phyloP scores from a whole-genome alignment of 1,284 basidiomycete genomes.

The Pseudozyma sp. region DNA sequence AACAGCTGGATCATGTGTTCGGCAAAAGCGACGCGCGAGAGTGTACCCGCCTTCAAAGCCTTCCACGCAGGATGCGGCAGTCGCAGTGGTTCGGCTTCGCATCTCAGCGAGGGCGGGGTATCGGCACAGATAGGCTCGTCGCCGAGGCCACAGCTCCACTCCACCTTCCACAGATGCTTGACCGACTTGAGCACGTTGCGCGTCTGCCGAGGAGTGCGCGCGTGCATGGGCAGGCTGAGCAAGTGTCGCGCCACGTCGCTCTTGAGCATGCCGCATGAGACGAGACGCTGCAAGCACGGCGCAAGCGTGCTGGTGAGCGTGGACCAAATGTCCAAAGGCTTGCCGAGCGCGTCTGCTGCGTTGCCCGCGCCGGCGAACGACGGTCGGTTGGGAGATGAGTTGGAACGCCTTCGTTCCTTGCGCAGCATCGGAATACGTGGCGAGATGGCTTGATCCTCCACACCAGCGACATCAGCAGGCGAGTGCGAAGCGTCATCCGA shows the following conservation, averaged over 20 bases:
- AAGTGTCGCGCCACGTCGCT: constrained; percentile 69
- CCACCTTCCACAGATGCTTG: constrained; percentile 68
- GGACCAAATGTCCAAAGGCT: constrained; percentile 67
- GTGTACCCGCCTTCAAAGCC: constrained; percentile 67
- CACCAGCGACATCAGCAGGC: neutral
- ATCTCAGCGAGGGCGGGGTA: constrained; percentile 24
- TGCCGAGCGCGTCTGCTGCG: constrained; percentile 11
- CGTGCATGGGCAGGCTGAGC: constrained; percentile 68
- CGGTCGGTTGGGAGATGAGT: constrained; percentile 44
- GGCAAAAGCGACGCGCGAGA: constrained; percentile 66
- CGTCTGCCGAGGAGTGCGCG: constrained; percentile 68
- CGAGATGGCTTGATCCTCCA: constrained; percentile 1
- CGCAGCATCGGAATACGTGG: constrained; percentile 24
- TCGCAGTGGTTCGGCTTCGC: constrained; percentile 59
- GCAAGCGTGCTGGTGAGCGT: constrained; percentile 68
- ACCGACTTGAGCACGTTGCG: constrained; percentile 68
- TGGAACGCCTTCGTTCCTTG: constrained; percentile 48
- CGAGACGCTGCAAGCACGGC: constrained; percentile 69
- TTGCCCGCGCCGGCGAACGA: constrained; percentile 5
- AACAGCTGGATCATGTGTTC: constrained; percentile 69
- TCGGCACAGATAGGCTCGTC: constrained; percentile 28
- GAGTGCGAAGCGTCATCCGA: constrained; percentile 3
- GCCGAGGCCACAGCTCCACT: constrained; percentile 67
- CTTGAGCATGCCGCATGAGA: constrained; percentile 70
- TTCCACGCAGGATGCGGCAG: constrained; percentile 69